Base-by-base conservation (phyloP, 2,329 filamentous ascomycete genomes). In the Pseudocercospora cruenta region DNA sequence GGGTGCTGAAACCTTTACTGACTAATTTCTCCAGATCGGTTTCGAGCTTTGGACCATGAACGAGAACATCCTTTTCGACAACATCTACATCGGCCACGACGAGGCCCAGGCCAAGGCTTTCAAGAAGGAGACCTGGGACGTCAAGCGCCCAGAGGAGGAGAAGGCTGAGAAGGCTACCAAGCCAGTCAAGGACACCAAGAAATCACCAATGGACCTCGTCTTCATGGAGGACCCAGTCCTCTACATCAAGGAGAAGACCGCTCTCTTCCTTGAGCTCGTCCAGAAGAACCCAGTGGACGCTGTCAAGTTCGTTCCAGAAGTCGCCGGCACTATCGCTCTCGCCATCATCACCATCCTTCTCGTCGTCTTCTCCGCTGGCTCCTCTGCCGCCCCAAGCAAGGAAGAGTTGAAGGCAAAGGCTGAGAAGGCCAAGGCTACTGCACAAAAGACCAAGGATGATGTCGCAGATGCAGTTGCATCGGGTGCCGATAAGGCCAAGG, bases 31-130 rank as follows among this genome's bases (percentile, higher is more conserved):
- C 24, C 77, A 93, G 91, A 94, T 98, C 83, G 95, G 95, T 75
- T 98, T 98, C 78, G 95, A 99, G 83, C 94, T 99, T 84, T 99
- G 95, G 95, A 98, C 95, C 76, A 99, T 99, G 95, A 94, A 97
- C 84, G 96, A 90, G 80, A 91, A 97, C 79, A 98, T 99, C 75
- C 90, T 97, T 76, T 98, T 99, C 77, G 93, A 98, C 88, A 99
- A 99, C 90, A 96, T 99, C 86, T 99, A 98, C 88, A 93, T 99
- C 80, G 95, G 95, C 70, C 95, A 99, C 89, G 98, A 94, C 21
- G 80, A 95, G 73, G 93, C 93, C 78, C 95, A 99, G 73, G 95
- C 95, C 69, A 89, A 91, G 81, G 91, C 94, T 84, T 86, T 99
- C 77, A 91, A 93, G 75, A 86, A 91, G 71, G 92, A 97, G 87